Percentiles rank a stretch among this genome's conserved stretches.
Evolutionary conservation across 108 stramenopile genomes (phyloP).

Genomic region (Mayamaea pseudoterrestris): DNA sequence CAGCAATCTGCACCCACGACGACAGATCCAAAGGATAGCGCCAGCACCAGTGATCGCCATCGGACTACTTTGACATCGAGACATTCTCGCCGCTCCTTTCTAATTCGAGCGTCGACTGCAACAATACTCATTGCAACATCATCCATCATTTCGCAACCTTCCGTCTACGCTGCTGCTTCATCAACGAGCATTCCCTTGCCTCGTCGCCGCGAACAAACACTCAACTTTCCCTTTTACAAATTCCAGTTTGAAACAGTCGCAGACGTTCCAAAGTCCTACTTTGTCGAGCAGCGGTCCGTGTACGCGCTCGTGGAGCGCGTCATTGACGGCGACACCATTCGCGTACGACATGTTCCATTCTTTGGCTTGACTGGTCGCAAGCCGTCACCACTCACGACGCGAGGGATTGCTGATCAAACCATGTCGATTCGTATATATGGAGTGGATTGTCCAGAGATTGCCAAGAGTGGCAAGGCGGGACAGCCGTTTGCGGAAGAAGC

Average conservation of each 20-base stretch:
- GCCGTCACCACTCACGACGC: not conserved
- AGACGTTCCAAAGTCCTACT: not conserved
- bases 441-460: slow-evolving; percentile 47
- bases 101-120: too few species aligned
- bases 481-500: slow-evolving; percentile 39
- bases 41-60: too few species aligned
- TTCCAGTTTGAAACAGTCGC: slow-evolving; percentile 3
- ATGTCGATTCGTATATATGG: slow-evolving; percentile 40
- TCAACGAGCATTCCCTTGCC: too few species aligned
- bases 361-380: not conserved
- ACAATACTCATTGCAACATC: too few species aligned
- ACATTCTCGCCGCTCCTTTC: too few species aligned
- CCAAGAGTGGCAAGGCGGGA: slow-evolving; percentile 10
- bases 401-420: slow-evolving; percentile 9
- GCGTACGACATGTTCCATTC: slow-evolving; percentile 20
- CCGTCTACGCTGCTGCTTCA: too few species aligned
- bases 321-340: slow-evolving; percentile 55
- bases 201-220: not conserved
- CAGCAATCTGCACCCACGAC: too few species aligned
- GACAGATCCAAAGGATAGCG: too few species aligned
- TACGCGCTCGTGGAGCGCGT: slow-evolving; percentile 34
- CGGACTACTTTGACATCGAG: too few species aligned
- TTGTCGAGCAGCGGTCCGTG: not conserved
- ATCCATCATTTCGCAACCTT: too few species aligned
- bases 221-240: not conserved